These are phyloP conservation scores for Cryptococcus sp. DNA, from an alignment of 1,284 basidiomycete species.

Conservation along the genomic window DNA sequence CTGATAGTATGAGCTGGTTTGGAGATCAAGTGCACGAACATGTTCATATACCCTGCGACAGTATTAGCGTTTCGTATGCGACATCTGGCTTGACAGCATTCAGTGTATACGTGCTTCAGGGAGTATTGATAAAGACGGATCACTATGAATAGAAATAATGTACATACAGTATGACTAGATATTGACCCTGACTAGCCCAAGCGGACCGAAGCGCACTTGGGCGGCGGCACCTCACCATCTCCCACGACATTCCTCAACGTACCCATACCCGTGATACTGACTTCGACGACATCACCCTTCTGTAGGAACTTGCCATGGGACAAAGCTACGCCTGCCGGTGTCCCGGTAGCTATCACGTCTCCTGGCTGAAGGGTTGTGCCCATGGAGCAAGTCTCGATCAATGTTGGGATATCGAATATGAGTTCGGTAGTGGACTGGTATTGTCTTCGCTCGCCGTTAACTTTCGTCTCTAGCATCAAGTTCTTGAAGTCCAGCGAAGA, in stretches of 20 bases:
- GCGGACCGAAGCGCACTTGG: too few relatives aligned
- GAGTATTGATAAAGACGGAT: too few relatives aligned
- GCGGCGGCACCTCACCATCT: too few relatives aligned
- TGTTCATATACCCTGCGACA: too few relatives aligned
- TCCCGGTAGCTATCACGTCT: conserved; percentile 43
- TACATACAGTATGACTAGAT: too few relatives aligned
- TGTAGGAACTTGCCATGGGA: conserved; percentile 36
- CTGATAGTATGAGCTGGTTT: too few relatives aligned
- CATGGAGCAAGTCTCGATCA: conserved; percentile 44
- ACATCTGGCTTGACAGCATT: too few relatives aligned
- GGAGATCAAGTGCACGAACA: too few relatives aligned
- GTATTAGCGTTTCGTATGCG: too few relatives aligned
- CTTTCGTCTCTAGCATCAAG: conserved; percentile 35
- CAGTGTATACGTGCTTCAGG: too few relatives aligned
- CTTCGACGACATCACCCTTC: conserved; percentile 42
- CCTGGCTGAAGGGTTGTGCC: conserved; percentile 49
- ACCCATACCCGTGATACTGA: conserved; percentile 40
- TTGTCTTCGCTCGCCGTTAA: conserved; percentile 47
- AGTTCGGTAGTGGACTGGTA: conserved; percentile 39
- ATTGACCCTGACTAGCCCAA: too few relatives aligned
- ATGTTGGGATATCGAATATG: conserved; percentile 49
- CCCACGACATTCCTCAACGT: conserved; percentile 27
- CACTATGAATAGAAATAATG: too few relatives aligned
- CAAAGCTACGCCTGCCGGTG: conserved; percentile 44
- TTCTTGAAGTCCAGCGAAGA: conserved; percentile 31